Evolutionary conservation across 768 basidiomycete genomes (phyloP).

Genomic region (Mycena alexandri): DNA sequence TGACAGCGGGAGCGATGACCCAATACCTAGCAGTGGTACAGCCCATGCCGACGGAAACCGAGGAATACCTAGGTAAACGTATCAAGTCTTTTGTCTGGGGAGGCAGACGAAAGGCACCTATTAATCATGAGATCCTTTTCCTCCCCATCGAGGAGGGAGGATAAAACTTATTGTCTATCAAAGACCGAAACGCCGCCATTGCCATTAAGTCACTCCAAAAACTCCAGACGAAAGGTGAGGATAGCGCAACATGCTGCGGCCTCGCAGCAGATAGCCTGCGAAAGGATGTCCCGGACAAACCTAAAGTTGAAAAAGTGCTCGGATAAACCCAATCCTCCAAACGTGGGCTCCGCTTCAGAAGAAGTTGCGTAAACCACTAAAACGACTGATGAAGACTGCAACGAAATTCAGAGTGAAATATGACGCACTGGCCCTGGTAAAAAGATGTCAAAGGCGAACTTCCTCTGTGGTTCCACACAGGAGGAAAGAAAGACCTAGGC

Average conservation of each 20-base stretch:
- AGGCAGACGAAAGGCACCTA: too few relatives aligned
- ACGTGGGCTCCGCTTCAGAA: slow-evolving; percentile 38
- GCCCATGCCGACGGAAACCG: slow-evolving; percentile 42
- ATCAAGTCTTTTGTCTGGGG: slow-evolving; percentile 37
- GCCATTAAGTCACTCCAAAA: background rate
- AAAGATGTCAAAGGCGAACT: slow-evolving; percentile 30
- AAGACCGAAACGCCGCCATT: background rate
- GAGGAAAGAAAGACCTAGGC: slow-evolving; percentile 6
- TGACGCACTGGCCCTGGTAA: slow-evolving; percentile 32
- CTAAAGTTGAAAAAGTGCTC: slow-evolving; percentile 5
- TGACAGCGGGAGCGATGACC: too few relatives aligned
- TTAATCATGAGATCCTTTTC: slow-evolving; percentile 4
- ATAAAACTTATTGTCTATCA: background rate
- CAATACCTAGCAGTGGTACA: slow-evolving; percentile 45
- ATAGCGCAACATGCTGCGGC: slow-evolving; percentile 44
- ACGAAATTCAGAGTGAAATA: slow-evolving; percentile 31
- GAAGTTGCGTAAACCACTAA: slow-evolving; percentile 31
- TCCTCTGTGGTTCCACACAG: slow-evolving; percentile 50
- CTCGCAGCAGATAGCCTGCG: slow-evolving; percentile 44
- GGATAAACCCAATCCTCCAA: slow-evolving; percentile 44
- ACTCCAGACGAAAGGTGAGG: background rate
- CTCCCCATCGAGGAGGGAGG: background rate
- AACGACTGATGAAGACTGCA: slow-evolving; percentile 41
- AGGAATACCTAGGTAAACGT: slow-evolving; percentile 28
- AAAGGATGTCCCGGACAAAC: background rate